Base-by-base conservation (phyloP, 768 basidiomycete genomes). In the Lentinula boryana region DNA sequence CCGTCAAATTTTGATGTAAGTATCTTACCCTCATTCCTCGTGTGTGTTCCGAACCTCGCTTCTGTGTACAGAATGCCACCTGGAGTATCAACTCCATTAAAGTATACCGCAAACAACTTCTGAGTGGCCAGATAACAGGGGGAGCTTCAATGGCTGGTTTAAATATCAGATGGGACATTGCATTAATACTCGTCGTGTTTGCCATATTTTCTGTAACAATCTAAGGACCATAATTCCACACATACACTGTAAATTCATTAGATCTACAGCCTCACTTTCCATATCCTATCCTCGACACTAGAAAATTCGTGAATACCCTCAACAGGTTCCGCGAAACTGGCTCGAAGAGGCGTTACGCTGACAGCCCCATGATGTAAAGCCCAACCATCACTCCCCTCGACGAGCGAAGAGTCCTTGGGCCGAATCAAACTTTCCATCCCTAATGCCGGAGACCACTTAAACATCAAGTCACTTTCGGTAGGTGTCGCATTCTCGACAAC, bases 71-170 rank as follows among this genome's bases (percentile, higher is more conserved):
- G 89, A 91, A 91, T 69, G 89, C 90, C 0, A 81, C 86, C 0
- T 92, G 91, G 89, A 84, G 79, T 63, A 91, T 93, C 67, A 92
- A 91, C 68, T 84, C 77, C 4, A 75, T 93, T 46, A 89, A 89
- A 68, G 87, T 92, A 21, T 93, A 89, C 71, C 78, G 78, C 62
- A 84, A 85, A 67, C 81, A 83, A 67, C 68, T 69, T 8, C 66
- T 89, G 43, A 69, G 72, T 9, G 78, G 75, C 10, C 65, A 66
- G 32, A 68, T 78, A 27, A 72, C 72, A 13, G 64, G 65, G 36
- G 63, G 59, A 16, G 48, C 58, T 13, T 12, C 23, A 4, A 31
- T 33, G 12, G 33, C 46, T 13, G 44, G 40, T 32, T 56, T 23
- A 16, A 49, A 32, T 43, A 40, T 41, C 13, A 41, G 27, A 15